Base-by-base conservation (phyloP, 495 filamentous ascomycete species). In the Penicillium alfredii region DNA sequence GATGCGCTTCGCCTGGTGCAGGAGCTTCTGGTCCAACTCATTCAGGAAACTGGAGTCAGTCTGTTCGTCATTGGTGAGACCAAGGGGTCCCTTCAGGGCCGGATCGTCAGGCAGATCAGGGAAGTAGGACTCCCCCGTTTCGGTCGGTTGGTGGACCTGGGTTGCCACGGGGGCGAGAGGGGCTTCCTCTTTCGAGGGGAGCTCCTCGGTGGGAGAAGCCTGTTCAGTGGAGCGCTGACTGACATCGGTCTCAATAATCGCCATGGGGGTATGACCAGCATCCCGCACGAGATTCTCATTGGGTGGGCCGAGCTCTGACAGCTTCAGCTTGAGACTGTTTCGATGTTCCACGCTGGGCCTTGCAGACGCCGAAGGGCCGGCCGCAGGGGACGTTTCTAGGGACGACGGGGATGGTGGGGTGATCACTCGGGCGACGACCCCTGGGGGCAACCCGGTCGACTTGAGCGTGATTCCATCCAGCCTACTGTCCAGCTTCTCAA, bases 201-300 rank as follows among this genome's bases (percentile, higher is more conserved):
- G 8, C 17, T 49, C 44, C 34, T 53, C 50, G 15, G 33, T 23
- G 31, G 53, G 53, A 29, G 53, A 49, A 10, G 47, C 41, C 3
- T 56, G 52, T 18, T 46, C 42, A 2, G 62, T 59, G 11, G 63
- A 53, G 12, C 47, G 47, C 26, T 47, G 53, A 21, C 62, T 62
- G 13, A 45, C 45, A 31, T 64, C 65, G 2, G 35, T 42, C 27
- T 65, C 67, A 35, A 68, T 58, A 34, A 63, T 50, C 11, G 53
- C 68, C 66, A 72, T 72, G 1, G 68, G 68, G 8, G 68, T 72
- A 38, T 72, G 68, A 21, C 66, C 68, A 14, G 68, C 68, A 45
- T 72, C 35, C 40, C 57, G 54, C 16, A 55, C 44, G n/a, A 69
- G 54, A 17, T 61, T 66, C 24, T 47, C 58, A 42, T 60, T 57